Conservation (phyloP, 2,329 filamentous ascomycete species). For the Ophiostoma pallidulum region DNA sequence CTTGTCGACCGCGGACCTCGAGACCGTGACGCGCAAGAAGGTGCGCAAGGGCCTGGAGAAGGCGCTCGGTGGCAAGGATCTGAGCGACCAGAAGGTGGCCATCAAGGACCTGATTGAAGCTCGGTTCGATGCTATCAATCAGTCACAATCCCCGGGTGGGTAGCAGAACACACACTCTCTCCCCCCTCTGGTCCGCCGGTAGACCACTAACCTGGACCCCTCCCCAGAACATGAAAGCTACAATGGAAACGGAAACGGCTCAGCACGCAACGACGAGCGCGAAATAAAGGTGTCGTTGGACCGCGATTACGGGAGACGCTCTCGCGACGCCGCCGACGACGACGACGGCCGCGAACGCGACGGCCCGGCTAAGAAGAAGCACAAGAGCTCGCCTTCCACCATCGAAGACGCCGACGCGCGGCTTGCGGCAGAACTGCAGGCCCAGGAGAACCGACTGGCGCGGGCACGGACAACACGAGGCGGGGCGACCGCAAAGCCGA, state of each 20-base stretch:
- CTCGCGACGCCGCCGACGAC: conserved; percentile 31
- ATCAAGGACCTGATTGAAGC: conserved; percentile 65
- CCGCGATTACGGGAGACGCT: conserved; percentile 30
- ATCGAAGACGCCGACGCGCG: conserved; percentile 71
- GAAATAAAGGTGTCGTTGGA: conserved; percentile 23
- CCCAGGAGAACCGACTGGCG: conserved; percentile 69
- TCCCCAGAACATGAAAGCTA: too few species aligned
- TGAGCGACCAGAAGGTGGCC: conserved; percentile 53
- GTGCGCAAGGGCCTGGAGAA: conserved; percentile 48
- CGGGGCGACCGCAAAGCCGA: conserved; percentile 45
- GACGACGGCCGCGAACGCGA: conserved; percentile 31
- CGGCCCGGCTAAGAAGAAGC: conserved; percentile 51
- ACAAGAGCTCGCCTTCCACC: conserved; percentile 49
- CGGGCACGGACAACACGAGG: conserved; percentile 68
- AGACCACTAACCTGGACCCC: conserved; percentile 20
- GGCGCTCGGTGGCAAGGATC: conserved; percentile 45
- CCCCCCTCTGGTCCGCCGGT: too few species aligned
- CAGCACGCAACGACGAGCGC: conserved; percentile 11
- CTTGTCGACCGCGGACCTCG: conserved; percentile 46
- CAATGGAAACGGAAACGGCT: neutral
- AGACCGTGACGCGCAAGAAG: conserved; percentile 55
- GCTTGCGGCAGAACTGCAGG: conserved; percentile 79
- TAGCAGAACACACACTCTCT: too few species aligned
- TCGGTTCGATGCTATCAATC: conserved; percentile 61
- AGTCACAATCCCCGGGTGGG: conserved; percentile 36